phyloP scores from a whole-genome alignment of 257 asterid genomes.

The Sherardia arvensis region DNA sequence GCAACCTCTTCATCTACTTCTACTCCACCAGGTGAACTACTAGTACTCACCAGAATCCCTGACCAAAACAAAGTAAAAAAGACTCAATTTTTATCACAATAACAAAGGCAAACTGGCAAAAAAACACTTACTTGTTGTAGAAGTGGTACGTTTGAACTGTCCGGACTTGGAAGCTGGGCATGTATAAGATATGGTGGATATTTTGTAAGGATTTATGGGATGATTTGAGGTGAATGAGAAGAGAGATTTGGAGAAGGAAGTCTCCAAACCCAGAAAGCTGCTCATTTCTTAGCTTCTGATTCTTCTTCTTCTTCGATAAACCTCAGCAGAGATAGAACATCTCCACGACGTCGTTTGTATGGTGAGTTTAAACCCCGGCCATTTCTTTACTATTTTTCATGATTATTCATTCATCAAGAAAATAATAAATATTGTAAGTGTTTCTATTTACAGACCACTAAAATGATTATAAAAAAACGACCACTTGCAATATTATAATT shows the following conservation, averaged over 20 bases:
- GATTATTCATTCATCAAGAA: too few relatives aligned
- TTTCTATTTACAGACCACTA: too few relatives aligned
- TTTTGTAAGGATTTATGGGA: constrained; percentile 25
- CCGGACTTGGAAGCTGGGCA: constrained; percentile 12
- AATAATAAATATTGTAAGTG: too few relatives aligned
- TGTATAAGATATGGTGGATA: constrained; percentile 12
- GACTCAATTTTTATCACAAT: background rate
- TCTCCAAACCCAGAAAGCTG: constrained; percentile 11
- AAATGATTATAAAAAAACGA: too few relatives aligned
- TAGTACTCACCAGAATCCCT: constrained; percentile 29
- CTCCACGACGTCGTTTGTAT: too few relatives aligned
- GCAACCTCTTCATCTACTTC: constrained; percentile 55
- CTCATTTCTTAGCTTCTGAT: constrained; percentile 9
- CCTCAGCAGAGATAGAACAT: background rate
- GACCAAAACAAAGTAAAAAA: constrained; percentile 6
- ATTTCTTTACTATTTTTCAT: too few relatives aligned
- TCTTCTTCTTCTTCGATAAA: background rate
- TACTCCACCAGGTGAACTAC: constrained; percentile 22
- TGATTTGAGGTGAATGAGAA: constrained; percentile 28
- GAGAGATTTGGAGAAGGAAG: constrained; percentile 20
- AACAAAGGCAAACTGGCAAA: background rate
- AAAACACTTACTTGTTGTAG: constrained; percentile 14
- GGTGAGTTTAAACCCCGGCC: too few relatives aligned
- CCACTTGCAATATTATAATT: too few relatives aligned
- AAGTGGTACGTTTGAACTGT: constrained; percentile 17